These are phyloP conservation scores for Cladobotryum protrusum DNA, from an alignment of 2,329 filamentous ascomycete species.

Conservation along the genomic window DNA sequence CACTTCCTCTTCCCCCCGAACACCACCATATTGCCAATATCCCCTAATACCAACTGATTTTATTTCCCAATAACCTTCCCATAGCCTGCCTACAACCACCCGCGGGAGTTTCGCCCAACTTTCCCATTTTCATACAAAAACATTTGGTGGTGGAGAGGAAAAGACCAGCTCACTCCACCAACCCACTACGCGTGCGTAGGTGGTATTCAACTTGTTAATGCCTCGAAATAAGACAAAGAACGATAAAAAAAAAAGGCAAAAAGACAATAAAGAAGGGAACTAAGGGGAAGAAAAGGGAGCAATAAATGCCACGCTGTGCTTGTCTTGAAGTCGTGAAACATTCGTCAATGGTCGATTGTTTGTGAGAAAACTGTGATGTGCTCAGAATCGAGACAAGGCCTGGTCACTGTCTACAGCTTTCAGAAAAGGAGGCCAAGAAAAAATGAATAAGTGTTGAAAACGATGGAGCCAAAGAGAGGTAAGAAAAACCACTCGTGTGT, in stretches of 20 bases:
- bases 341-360: background rate
- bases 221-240: constrained; percentile 1
- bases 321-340: constrained; percentile 9
- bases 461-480: background rate
- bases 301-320: constrained; percentile 6
- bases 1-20: background rate
- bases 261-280: background rate
- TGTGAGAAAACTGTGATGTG: background rate
- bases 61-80: too few species aligned
- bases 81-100: background rate
- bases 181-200: background rate
- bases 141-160: background rate
- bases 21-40: background rate
- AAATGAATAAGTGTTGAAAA: background rate
- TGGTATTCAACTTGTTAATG: constrained; percentile 7
- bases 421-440: background rate
- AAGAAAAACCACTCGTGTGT: background rate
- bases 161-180: background rate
- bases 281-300: background rate
- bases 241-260: constrained; percentile 2
- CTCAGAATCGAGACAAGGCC: background rate
- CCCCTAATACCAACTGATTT: background rate
- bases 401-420: background rate
- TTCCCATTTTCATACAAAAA: background rate
- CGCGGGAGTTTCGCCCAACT: too few species aligned